Evolutionary conservation across 345 rosid genomes (phyloP), one percentile per base, ranked within the genome.

Genomic region (Brassica cretica): DNA sequence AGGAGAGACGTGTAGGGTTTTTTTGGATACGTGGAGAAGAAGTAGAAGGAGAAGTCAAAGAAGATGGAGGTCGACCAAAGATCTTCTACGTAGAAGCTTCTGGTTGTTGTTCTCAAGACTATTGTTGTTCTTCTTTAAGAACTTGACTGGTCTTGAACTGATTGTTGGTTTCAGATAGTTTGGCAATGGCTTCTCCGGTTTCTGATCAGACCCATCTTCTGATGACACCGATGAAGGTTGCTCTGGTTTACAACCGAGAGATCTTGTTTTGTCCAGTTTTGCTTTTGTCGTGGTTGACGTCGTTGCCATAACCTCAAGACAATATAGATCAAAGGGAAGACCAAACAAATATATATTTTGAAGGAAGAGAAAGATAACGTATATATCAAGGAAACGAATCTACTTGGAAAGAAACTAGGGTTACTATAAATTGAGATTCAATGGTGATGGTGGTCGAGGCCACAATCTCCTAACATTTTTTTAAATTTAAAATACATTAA

Each of bases 91-190:
- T 0, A 82, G 80, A 81, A 82, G 84, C 74, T 78, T 85, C 75
- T 66, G 83, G 81, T 35, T 73, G 35, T 84, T 87, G 14, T 69
- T 84, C 16, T 76, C 18, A 71, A 25, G 29, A 25, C 29, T 25
- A 2, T 25, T 25, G 29, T 2, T 25, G 29, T 53, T 71, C 75
- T 87, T 91, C 84, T 84, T 86, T 6, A 37, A 49, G 25, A 25
- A 64, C 35, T 81, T 89, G 44, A 56, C 51, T 8, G 86, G 39
- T 71, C 84, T 82, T 27, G 93, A 88, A 76, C 87, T 84, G 16
- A 79, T 7, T 1, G 96, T 90, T 10, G 96, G 91, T 76, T 74
- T 91, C n/a, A 90, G 80, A 81, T 90, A 86, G 76, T 86, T 84
- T 2, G 91, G 95, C 24, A 79, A 15, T 21, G 84, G 77, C 75